A percentile compares a stretch with the other conserved stretches of the same genome.
phyloP scores from a whole-genome alignment of 2,329 filamentous ascomycete genomes.

The Hawksworthiomyces lignivorus region DNA sequence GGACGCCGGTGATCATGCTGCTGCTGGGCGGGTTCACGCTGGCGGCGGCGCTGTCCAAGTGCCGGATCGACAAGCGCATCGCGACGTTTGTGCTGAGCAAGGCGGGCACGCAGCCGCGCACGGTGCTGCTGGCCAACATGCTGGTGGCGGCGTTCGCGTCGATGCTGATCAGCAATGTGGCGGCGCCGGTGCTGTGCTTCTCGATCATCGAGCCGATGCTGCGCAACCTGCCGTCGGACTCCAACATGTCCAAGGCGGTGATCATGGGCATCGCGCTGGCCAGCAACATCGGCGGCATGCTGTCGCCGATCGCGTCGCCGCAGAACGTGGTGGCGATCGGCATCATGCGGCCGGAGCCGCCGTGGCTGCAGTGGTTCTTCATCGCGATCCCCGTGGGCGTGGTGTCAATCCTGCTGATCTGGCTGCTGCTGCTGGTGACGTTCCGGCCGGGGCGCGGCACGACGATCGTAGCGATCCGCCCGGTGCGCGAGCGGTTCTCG shows the following conservation, averaged over 20 bases:
- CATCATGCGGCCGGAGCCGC: constrained; percentile 87
- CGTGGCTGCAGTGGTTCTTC: constrained; percentile 97
- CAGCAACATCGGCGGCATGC: constrained; percentile 92
- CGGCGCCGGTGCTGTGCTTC: constrained; percentile 92
- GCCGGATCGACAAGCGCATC: constrained; percentile 95
- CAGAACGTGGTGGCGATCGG: constrained; percentile 96
- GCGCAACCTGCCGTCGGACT: constrained; percentile 83
- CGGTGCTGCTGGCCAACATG: constrained; percentile 95
- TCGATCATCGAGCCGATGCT: constrained; percentile 97
- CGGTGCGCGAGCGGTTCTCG: constrained; percentile 80
- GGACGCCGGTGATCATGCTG: constrained; percentile 98
- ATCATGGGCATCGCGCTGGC: constrained; percentile 92
- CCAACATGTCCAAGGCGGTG: constrained; percentile 87
- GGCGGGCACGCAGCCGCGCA: constrained; percentile 81
- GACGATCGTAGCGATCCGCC: constrained; percentile 83
- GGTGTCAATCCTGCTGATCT: constrained; percentile 80
- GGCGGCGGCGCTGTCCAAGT: constrained; percentile 90
- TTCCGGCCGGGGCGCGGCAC: constrained; percentile 82
- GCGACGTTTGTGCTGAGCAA: constrained; percentile 95
- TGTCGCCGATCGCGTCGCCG: constrained; percentile 92
- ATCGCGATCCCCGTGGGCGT: constrained; percentile 88
- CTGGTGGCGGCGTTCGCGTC: constrained; percentile 95
- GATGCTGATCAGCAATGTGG: constrained; percentile 99
- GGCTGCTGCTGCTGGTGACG: constrained; percentile 73
- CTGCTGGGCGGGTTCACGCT: constrained; percentile 93